These are phyloP conservation scores for Didymella keratinophila DNA, from an alignment of 2,329 filamentous ascomycete species.

Conservation along the genomic window DNA sequence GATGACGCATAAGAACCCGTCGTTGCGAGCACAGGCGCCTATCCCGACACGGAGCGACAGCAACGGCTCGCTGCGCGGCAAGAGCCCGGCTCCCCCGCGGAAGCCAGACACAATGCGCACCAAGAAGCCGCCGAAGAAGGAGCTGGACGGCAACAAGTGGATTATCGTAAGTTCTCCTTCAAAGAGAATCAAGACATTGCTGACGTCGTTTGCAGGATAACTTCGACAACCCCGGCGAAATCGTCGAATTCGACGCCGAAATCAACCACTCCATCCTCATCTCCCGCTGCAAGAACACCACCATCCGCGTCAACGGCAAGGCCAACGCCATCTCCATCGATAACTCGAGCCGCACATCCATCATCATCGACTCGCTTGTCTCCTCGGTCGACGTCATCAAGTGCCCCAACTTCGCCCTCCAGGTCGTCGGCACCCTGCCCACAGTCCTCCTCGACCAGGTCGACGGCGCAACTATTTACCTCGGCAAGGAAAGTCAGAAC, in stretches of 20 bases:
- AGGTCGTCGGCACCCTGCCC: conserved; percentile 84
- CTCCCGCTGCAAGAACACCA: conserved; percentile 88
- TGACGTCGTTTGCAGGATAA: conserved; percentile 70
- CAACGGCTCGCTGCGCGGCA: conserved; percentile 64
- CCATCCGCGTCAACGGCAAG: conserved; percentile 88
- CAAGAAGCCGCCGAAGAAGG: conserved; percentile 58
- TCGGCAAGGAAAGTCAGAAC: conserved; percentile 77
- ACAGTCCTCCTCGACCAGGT: conserved; percentile 93
- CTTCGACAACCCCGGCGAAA: conserved; percentile 76
- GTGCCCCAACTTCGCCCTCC: conserved; percentile 90
- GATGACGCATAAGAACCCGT: conserved; percentile 99
- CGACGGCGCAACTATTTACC: conserved; percentile 86
- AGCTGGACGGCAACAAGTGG: conserved; percentile 81
- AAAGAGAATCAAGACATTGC: too few species aligned
- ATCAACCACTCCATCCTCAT: conserved; percentile 91
- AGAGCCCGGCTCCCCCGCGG: conserved; percentile 81
- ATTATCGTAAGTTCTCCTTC: conserved; percentile 67
- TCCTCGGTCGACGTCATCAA: conserved; percentile 96
- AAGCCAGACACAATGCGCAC: conserved; percentile 64
- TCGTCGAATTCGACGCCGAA: conserved; percentile 81
- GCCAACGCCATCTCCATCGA: conserved; percentile 97
- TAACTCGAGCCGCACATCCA: conserved; percentile 82
- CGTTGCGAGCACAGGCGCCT: conserved; percentile 75
- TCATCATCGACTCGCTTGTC: conserved; percentile 88
- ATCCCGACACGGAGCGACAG: conserved; percentile 68